Conservation (phyloP, 2,329 filamentous ascomycete species). For the Emericellopsis atlantica region DNA sequence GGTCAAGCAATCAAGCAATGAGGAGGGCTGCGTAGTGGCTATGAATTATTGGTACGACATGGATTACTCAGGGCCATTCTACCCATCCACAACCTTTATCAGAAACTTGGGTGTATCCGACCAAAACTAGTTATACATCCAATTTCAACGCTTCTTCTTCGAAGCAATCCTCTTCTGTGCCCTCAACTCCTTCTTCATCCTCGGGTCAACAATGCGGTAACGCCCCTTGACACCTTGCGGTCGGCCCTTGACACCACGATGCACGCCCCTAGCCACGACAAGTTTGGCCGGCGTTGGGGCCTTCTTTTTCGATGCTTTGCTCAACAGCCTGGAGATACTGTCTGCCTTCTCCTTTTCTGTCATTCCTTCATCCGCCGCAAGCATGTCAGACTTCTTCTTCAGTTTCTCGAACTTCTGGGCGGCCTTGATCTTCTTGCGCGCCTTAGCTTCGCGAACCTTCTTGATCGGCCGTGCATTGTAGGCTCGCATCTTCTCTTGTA, state of each 20-base stretch:
- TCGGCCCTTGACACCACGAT: conserved; percentile 74
- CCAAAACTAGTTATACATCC: conserved; percentile 2
- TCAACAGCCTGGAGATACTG: conserved; percentile 70
- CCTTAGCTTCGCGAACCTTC: conserved; percentile 94
- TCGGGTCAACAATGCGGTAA: conserved; percentile 92
- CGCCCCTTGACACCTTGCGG: conserved; percentile 88
- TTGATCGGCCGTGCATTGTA: conserved; percentile 96
- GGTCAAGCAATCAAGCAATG: conserved; percentile 60
- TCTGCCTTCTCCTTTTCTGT: conserved; percentile 93
- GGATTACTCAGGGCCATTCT: conserved; percentile 60
- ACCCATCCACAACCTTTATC: conserved; percentile 46
- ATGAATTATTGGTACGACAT: conserved; percentile 86
- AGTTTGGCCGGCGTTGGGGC: conserved; percentile 72
- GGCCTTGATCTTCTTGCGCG: conserved; percentile 92
- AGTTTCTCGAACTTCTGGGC: conserved; percentile 86
- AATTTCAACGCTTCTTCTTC: conserved; percentile 43
- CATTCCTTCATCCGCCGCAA: conserved; percentile 81
- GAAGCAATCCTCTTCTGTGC: conserved; percentile 70
- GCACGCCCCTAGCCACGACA: conserved; percentile 75
- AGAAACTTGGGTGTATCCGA: conserved; percentile 17
- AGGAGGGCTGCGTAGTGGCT: conserved; percentile 62
- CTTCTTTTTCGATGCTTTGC: conserved; percentile 75
- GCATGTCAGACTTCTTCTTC: conserved; percentile 87
- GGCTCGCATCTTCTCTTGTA: conserved; percentile 87
- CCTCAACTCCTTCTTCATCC: conserved; percentile 93